These are phyloP conservation scores for Juncus inflexus DNA, from an alignment of 176 grass and related monocot species.

Conservation along the genomic window DNA sequence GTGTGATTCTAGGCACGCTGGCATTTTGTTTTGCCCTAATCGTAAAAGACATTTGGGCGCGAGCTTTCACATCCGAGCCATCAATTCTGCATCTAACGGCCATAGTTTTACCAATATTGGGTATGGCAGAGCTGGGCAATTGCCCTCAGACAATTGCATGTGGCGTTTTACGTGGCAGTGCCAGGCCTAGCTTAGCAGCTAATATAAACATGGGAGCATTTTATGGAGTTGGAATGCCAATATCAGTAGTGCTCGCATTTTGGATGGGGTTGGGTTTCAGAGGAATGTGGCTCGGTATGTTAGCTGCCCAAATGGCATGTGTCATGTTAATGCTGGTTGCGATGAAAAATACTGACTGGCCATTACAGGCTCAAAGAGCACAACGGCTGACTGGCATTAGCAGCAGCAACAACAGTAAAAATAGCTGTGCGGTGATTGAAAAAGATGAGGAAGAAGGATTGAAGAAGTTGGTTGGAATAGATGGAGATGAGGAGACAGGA, in stretches of 20 bases:
- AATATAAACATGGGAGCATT: slow-evolving; percentile 75
- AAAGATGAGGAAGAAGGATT: slow-evolving; percentile 6
- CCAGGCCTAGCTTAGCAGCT: slow-evolving; percentile 51
- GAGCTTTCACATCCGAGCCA: slow-evolving; percentile 56
- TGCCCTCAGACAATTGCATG: slow-evolving; percentile 85
- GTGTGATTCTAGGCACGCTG: slow-evolving; percentile 46
- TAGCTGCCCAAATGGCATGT: slow-evolving; percentile 75
- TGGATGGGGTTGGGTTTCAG: slow-evolving; percentile 46
- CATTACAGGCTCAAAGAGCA: slow-evolving; percentile 54
- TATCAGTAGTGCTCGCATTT: slow-evolving; percentile 59
- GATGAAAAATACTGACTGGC: slow-evolving; percentile 58
- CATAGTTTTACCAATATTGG: slow-evolving; percentile 57
- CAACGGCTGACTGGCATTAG: slow-evolving; percentile 53
- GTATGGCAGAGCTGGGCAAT: slow-evolving; percentile 65
- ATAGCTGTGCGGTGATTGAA: not conserved
- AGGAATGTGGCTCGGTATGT: slow-evolving; percentile 88
- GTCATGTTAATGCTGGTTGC: slow-evolving; percentile 61
- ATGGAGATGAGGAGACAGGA: slow-evolving; percentile 7
- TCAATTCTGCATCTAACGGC: slow-evolving; percentile 43
- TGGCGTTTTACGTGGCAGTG: slow-evolving; percentile 80
- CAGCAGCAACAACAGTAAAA: not conserved
- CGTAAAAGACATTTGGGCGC: slow-evolving; percentile 53
- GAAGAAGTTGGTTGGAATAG: not conserved
- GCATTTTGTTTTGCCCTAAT: slow-evolving; percentile 59
- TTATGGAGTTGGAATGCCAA: slow-evolving; percentile 78